Evolutionary conservation across 1,139 yeast species (phyloP), one percentile per base, ranked within the genome.

Genomic region (Candida glucosophila): DNA sequence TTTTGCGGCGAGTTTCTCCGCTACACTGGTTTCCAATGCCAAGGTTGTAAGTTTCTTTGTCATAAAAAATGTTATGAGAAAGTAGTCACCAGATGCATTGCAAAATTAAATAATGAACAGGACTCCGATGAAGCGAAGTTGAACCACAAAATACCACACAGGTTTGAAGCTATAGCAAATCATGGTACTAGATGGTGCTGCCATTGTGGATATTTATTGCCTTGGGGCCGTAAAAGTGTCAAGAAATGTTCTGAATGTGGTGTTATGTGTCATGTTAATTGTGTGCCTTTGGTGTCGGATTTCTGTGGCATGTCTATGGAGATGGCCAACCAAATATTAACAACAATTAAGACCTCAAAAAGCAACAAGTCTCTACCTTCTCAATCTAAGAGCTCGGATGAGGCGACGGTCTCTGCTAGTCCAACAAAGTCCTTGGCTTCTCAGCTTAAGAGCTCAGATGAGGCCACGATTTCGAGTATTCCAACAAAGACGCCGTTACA

Each of bases 141-240:
- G 52, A 90, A 90, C 45, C 97, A 90, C 49, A 82, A 94, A 40
- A 90, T 90, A 41, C 98, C 98, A 20, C 98, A 90, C 51, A 75
- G 96, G 47, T 88, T 88, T 50, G 95, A 83, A 39, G 88, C 92
- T 14, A 72, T 77, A 16, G 72, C 93, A 12, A 90, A 90, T 48
- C 80, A 88, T 58, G 93, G 96, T 42, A 93, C 98, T 5, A 88
- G 88, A 47, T 90, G 98, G 98, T 90, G 98, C 56, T 90, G 97
- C 44, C 98, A 90, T 49, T 90, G 98, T 67, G 98, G 98, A 34
- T 86, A 85, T 49, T 76, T 90, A 29, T 65, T 90, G 37, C 97
- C 98, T 5, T 78, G 95, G 78, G 95, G 97, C 29, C 76, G 78
- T 44, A 86, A 85, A 54, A 86, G 82, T 46, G 94, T 86, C n/a